Evolutionary conservation across 176 grass and related monocot genomes (phyloP).

Genomic region (Cocos nucifera): DNA sequence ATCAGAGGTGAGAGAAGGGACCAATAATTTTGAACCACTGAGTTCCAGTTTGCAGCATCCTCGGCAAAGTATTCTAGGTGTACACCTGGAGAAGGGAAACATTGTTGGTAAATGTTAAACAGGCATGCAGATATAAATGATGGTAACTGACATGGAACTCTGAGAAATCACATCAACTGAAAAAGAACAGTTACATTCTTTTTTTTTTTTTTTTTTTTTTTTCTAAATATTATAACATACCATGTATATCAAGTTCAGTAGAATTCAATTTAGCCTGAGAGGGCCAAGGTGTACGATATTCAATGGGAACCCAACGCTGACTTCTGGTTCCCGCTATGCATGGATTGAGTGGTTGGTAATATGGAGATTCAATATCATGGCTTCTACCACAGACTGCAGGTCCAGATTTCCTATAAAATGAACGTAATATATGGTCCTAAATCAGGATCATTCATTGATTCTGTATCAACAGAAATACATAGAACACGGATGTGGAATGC

Average conservation of each 20-base stretch:
- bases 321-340: constrained; percentile 93
- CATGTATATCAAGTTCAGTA: constrained; percentile 77
- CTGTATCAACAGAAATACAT: too few relatives aligned
- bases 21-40: constrained; percentile 80
- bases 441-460: too few relatives aligned
- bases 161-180: too few relatives aligned
- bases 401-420: constrained; percentile 63
- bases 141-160: too few relatives aligned
- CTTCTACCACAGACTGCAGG: constrained; percentile 59
- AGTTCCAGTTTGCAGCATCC: constrained; percentile 73
- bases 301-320: constrained; percentile 77
- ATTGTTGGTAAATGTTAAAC: constrained; percentile 1
- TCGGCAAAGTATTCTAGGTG: constrained; percentile 58
- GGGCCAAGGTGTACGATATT: constrained; percentile 69
- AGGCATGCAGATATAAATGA: too few relatives aligned
- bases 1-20: constrained; percentile 93
- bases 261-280: constrained; percentile 61
- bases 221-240: constrained; percentile 20
- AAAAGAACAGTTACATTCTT: too few relatives aligned
- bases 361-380: constrained; percentile 78
- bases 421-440: neutral
- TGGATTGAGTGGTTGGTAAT: constrained; percentile 77
- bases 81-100: constrained; percentile 40
- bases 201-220: too few relatives aligned
- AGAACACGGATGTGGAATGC: neutral